Conservation (phyloP, 177 flowering plant species). For the Vitis hybrid region DNA sequence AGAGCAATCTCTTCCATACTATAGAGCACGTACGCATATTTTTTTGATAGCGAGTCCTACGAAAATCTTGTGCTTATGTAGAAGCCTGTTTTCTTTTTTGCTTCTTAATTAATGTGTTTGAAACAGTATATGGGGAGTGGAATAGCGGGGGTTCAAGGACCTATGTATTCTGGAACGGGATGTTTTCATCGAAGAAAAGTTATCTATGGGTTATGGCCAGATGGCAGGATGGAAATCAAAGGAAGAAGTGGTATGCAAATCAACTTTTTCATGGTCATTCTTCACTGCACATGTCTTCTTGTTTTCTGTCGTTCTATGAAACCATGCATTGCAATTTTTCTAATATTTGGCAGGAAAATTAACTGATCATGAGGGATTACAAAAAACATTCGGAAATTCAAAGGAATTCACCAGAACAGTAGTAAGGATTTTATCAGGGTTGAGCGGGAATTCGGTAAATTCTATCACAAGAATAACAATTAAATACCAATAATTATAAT, state of each 20-base stretch:
- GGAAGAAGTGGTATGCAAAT: conserved; percentile 10
- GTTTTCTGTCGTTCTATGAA: neutral
- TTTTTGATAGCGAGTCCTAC: no score
- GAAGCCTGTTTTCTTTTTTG: no score
- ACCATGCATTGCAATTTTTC: no score
- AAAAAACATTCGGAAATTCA: conserved; percentile 34
- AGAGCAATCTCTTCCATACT: no score
- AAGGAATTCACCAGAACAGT: conserved; percentile 29
- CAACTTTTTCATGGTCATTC: neutral
- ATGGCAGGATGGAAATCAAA: conserved; percentile 7
- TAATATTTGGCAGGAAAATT: conserved; percentile 19
- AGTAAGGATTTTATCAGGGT: conserved; percentile 9
- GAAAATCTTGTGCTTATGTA: no score
- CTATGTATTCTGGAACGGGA: conserved; percentile 54
- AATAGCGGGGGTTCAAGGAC: conserved; percentile 52
- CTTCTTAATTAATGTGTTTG: neutral
- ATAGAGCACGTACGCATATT: no score
- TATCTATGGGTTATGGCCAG: conserved; percentile 42
- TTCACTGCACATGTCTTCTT: no score
- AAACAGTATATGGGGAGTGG: conserved; percentile 30
- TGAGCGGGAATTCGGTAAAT: neutral
- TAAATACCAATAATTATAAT: no score
- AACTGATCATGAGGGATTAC: conserved; percentile 1
- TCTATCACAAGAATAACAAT: no score
- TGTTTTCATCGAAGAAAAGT: conserved; percentile 61